Percentiles rank a stretch among this genome's conserved stretches.
phyloP scores from a whole-genome alignment of 2,329 filamentous ascomycete species.

The Aureobasidium pullulans region DNA sequence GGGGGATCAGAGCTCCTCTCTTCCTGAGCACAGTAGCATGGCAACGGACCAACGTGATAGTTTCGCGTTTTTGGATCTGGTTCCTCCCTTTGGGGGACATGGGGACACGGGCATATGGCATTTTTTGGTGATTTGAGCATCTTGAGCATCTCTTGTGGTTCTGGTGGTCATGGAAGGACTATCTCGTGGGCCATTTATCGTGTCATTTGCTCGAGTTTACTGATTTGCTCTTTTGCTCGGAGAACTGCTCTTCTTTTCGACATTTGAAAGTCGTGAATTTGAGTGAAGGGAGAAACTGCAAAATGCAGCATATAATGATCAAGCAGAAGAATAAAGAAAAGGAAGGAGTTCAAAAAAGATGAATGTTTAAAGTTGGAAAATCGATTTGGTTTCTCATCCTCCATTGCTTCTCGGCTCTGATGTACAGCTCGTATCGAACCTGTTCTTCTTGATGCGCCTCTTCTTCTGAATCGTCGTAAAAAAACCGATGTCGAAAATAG shows the following conservation, averaged over 20 bases:
- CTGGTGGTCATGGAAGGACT: no score
- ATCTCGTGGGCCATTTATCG: no score
- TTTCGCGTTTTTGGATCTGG: background rate
- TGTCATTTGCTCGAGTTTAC: background rate
- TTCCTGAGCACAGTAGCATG: background rate
- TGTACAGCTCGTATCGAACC: constrained; percentile 12
- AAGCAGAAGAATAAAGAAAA: constrained; percentile 15
- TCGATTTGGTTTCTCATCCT: constrained; percentile 8
- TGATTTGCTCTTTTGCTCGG: background rate
- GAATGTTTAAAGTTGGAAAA: constrained; percentile 1
- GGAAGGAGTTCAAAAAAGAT: constrained; percentile 20
- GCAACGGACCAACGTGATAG: constrained; percentile 7
- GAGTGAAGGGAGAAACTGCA: background rate
- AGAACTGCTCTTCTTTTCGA: background rate
- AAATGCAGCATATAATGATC: background rate
- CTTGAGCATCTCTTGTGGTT: no score
- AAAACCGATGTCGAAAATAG: constrained; percentile 6
- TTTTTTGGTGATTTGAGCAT: background rate
- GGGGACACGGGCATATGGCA: no score
- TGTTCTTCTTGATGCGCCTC: background rate
- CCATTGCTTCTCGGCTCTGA: constrained; percentile 1
- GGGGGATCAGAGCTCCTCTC: background rate
- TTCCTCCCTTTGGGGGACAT: no score
- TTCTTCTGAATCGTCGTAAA: background rate
- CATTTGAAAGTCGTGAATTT: background rate